A percentile compares a stretch with the other conserved stretches of the same genome.
phyloP scores from a whole-genome alignment of 163 green algal genomes.

The Scenedesmus sp. region DNA sequence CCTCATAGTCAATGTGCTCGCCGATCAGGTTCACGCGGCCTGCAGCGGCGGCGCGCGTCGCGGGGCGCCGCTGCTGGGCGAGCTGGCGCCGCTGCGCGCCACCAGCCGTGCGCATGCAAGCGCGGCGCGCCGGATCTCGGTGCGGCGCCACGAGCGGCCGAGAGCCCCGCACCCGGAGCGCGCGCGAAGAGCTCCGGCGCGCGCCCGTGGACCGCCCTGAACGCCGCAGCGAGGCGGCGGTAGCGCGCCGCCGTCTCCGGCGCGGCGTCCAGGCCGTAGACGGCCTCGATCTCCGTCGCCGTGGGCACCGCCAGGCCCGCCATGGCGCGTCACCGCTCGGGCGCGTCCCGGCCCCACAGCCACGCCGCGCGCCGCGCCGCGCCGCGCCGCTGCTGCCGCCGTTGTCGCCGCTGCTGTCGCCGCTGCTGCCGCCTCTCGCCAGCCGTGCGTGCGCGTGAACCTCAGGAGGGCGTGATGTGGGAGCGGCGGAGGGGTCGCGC shows the following conservation, averaged over 20 bases:
- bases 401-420: neutral
- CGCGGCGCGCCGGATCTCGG: too few species aligned
- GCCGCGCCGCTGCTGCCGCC: neutral
- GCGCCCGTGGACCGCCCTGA: slow-evolving; percentile 60
- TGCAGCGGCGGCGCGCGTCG: too few species aligned
- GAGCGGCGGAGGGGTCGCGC: too few species aligned
- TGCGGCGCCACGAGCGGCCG: too few species aligned
- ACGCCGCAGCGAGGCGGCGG: slow-evolving; percentile 52
- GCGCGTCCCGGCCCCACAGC: too few species aligned
- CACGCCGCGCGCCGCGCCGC: too few species aligned
- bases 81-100: neutral
- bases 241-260: slow-evolving; percentile 36
- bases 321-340: slow-evolving; percentile 2
- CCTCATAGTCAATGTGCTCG: slow-evolving; percentile 98
- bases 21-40: slow-evolving; percentile 97
- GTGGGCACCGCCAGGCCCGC: slow-evolving; percentile 22
- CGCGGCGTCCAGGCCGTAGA: slow-evolving; percentile 41
- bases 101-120: too few species aligned
- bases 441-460: too few species aligned
- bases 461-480: too few species aligned
- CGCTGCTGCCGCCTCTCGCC: neutral
- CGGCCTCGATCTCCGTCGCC: slow-evolving; percentile 18
- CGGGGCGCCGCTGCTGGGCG: too few species aligned
- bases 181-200: slow-evolving; percentile 70
- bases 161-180: slow-evolving; percentile 74